A percentile compares a stretch with the other conserved stretches of the same genome.
These are phyloP conservation scores for Pseudoperonospora humuli DNA, from an alignment of 352 stramenopile species.

Conservation along the genomic window DNA sequence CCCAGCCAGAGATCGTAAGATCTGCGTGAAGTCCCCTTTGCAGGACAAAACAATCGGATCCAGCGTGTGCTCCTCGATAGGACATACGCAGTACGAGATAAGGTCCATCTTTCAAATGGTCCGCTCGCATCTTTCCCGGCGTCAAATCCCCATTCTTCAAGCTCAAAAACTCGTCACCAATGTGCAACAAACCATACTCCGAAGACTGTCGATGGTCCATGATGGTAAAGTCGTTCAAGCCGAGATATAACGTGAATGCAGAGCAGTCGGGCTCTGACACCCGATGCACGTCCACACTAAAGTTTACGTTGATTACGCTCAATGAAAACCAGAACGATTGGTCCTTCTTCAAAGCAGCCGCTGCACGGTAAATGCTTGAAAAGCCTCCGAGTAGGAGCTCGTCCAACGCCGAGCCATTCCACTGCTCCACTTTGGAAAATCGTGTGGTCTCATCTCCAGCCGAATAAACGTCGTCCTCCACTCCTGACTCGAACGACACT, in stretches of 20 bases:
- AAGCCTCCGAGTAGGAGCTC: slow-evolving; percentile 61
- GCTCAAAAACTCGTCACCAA: slow-evolving; percentile 78
- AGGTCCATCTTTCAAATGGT: slow-evolving; percentile 46
- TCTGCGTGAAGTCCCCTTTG: slow-evolving; percentile 57
- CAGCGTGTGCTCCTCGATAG: slow-evolving; percentile 45
- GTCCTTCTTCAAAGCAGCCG: slow-evolving; percentile 35
- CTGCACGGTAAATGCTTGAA: slow-evolving; percentile 56
- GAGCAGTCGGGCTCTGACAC: slow-evolving; percentile 53
- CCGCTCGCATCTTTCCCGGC: slow-evolving; percentile 56
- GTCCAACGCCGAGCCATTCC: slow-evolving; percentile 27
- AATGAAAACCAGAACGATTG: slow-evolving; percentile 72
- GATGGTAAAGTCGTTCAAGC: slow-evolving; percentile 49
- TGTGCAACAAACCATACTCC: slow-evolving; percentile 67
- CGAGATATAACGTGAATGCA: slow-evolving; percentile 52
- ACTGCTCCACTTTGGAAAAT: slow-evolving; percentile 9
- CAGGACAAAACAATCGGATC: slow-evolving; percentile 40
- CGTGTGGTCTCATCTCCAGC: slow-evolving; percentile 7
- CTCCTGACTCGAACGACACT: slow-evolving; percentile 18
- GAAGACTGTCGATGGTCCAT: slow-evolving; percentile 63
- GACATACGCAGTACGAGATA: slow-evolving; percentile 55
- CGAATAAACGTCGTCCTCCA: slow-evolving; percentile 13
- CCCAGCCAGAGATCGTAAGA: slow-evolving; percentile 68
- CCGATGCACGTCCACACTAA: slow-evolving; percentile 58
- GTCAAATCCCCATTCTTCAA: slow-evolving; percentile 71
- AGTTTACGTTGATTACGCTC: slow-evolving; percentile 47